These are phyloP conservation scores for Phytopythium aichiense DNA, from an alignment of 352 stramenopile genomes.

Conservation along the genomic window DNA sequence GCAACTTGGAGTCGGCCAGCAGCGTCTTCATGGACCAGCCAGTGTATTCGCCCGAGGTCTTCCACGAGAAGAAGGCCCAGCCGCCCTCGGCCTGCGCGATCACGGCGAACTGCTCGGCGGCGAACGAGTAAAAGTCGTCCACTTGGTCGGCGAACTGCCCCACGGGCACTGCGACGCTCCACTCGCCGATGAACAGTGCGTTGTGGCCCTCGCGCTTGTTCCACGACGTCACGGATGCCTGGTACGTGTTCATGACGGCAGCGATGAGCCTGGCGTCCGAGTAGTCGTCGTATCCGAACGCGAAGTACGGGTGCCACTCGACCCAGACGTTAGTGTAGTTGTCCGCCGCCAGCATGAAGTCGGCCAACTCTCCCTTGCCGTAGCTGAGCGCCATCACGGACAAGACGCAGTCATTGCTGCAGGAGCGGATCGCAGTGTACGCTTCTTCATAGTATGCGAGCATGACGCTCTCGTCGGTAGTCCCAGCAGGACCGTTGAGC, in stretches of 20 bases:
- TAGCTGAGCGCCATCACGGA: conserved; percentile 32
- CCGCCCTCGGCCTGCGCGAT: conserved; percentile 44
- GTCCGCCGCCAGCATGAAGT: conserved; percentile 12
- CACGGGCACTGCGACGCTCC: conserved; percentile 36
- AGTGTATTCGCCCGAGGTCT: conserved; percentile 38
- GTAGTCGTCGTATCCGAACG: conserved; percentile 27
- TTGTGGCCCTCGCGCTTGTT: conserved; percentile 28
- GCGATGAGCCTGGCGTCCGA: conserved; percentile 32
- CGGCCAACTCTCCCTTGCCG: conserved; percentile 1
- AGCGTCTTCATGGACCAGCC: conserved; percentile 60
- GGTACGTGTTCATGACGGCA: conserved; percentile 28
- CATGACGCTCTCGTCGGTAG: conserved; percentile 39
- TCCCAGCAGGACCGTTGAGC: conserved; percentile 60
- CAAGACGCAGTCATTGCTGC: conserved; percentile 57
- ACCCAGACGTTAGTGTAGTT: conserved; percentile 23
- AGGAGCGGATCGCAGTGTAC: conserved; percentile 58
- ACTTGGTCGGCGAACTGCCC: conserved; percentile 44
- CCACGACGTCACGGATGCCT: conserved; percentile 24
- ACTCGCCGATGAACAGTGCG: conserved; percentile 58
- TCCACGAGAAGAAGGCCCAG: conserved; percentile 71
- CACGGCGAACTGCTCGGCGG: conserved; percentile 42
- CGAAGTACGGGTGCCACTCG: conserved; percentile 43
- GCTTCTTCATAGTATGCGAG: conserved; percentile 76
- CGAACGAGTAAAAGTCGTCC: conserved; percentile 42
- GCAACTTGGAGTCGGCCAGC: conserved; percentile 25